A percentile compares a stretch with the other conserved stretches of the same genome.
These are phyloP conservation scores for Zygosaccharomyces sapae DNA, from an alignment of 1,139 yeast species.

Conservation along the genomic window DNA sequence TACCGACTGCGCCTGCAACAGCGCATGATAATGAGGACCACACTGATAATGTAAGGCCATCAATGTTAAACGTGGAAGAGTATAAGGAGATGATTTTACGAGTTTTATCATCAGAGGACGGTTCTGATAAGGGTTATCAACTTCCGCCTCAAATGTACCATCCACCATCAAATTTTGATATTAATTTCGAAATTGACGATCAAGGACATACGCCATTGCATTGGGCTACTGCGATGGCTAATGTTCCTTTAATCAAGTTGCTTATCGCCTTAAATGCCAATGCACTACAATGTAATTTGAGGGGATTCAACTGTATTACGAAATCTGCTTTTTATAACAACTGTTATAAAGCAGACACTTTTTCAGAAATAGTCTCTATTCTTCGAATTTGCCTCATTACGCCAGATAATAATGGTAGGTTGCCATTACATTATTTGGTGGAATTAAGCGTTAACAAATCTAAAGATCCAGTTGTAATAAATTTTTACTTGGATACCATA, in stretches of 20 bases:
- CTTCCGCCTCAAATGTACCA: slow-evolving; percentile 68
- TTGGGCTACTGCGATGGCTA: slow-evolving; percentile 96
- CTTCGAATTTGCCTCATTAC: slow-evolving; percentile 66
- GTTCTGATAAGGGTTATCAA: slow-evolving; percentile 67
- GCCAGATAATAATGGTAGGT: slow-evolving; percentile 67
- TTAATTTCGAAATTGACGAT: slow-evolving; percentile 84
- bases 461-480: slow-evolving; percentile 39
- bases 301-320: slow-evolving; percentile 82
- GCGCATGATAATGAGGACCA: slow-evolving; percentile 12
- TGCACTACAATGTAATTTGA: slow-evolving; percentile 64
- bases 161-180: slow-evolving; percentile 77
- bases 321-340: slow-evolving; percentile 83
- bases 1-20: slow-evolving; percentile 15
- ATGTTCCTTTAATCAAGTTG: slow-evolving; percentile 64
- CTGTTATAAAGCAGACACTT: slow-evolving; percentile 74
- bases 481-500: slow-evolving; percentile 42
- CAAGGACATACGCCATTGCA: slow-evolving; percentile 96
- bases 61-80: slow-evolving; percentile 20
- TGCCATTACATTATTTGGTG: slow-evolving; percentile 69
- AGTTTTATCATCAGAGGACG: slow-evolving; percentile 53
- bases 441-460: slow-evolving; percentile 54
- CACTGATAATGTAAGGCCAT: slow-evolving; percentile 5
- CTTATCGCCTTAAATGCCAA: slow-evolving; percentile 68
- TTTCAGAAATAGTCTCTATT: slow-evolving; percentile 64
- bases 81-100: slow-evolving; percentile 35